Evolutionary conservation across 805 yeast genomes (phyloP).

Genomic region (Naumovozyma castellii): DNA sequence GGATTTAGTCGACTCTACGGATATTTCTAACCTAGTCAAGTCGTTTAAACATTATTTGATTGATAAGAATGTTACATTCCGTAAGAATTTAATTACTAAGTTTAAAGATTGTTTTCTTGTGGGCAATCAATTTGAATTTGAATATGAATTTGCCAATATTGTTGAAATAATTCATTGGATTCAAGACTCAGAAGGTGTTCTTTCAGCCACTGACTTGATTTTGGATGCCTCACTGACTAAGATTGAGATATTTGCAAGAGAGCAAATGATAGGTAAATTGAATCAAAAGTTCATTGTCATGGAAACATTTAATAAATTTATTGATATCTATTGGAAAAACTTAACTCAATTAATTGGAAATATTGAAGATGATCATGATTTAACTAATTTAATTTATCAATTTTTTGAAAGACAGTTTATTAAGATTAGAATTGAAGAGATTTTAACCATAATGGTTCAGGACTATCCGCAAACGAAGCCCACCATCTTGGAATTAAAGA

Average conservation of each 20-base stretch:
- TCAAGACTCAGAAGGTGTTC: constrained; percentile 10
- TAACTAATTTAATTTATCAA: constrained; percentile 17
- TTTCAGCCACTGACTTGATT: constrained; percentile 15
- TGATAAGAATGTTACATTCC: constrained; percentile 12
- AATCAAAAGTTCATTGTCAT: constrained; percentile 15
- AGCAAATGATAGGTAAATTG: constrained; percentile 13
- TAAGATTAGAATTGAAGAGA: constrained; percentile 43
- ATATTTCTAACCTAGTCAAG: constrained; percentile 15
- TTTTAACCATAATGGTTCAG: constrained; percentile 45
- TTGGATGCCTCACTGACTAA: constrained; percentile 15
- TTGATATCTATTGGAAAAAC: constrained; percentile 20
- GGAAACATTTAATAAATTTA: constrained; percentile 23
- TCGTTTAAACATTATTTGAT: constrained; percentile 21
- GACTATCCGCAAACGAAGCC: constrained; percentile 42
- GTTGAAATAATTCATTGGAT: constrained; percentile 19
- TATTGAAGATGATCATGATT: constrained; percentile 22
- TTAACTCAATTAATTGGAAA: constrained; percentile 15
- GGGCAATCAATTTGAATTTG: constrained; percentile 3
- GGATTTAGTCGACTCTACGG: constrained; percentile 6
- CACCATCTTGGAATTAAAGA: constrained; percentile 52
- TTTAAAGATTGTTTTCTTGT: constrained; percentile 13
- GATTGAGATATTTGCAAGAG: constrained; percentile 13
- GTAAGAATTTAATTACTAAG: constrained; percentile 5
- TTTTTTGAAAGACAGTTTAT: constrained; percentile 22
- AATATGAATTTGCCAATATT: constrained; percentile 20